Conservation (phyloP, 192 early-diverging fungal genomes). For the Umbelopsis ramanniana region DNA sequence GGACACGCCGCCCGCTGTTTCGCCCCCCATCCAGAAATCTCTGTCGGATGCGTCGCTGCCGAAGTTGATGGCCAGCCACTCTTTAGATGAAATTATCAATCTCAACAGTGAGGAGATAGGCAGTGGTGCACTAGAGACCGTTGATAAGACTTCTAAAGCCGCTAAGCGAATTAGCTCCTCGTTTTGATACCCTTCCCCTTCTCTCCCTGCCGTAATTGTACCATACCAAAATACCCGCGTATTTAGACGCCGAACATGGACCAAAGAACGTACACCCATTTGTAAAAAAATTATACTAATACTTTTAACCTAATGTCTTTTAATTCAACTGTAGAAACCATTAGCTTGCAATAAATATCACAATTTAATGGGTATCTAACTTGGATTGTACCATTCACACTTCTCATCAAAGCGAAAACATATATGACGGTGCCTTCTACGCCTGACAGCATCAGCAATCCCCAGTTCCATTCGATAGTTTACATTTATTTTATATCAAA, state of each 20-base stretch:
- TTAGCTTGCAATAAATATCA: not conserved
- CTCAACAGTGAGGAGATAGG: not conserved
- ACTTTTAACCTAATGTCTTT: not conserved
- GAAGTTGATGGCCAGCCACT: not conserved
- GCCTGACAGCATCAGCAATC: no score
- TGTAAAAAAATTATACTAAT: not conserved
- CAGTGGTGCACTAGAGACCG: not conserved
- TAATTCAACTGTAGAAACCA: not conserved
- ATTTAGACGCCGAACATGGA: not conserved
- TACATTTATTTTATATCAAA: no score
- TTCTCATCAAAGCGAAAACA: no score
- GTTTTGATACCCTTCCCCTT: not conserved
- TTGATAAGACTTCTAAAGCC: not conserved
- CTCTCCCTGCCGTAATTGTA: not conserved
- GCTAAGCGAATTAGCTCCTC: constrained; percentile 6
- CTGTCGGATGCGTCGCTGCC: not conserved
- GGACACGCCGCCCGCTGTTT: no score
- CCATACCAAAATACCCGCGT: not conserved
- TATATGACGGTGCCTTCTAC: no score
- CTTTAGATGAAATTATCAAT: not conserved
- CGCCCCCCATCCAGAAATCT: not conserved
- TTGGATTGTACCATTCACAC: no score
- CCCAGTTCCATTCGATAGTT: no score
- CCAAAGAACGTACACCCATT: not conserved
- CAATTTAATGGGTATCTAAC: not conserved